phyloP scores from a whole-genome alignment of 139 green algal genomes.

The Chlorella sp. region DNA sequence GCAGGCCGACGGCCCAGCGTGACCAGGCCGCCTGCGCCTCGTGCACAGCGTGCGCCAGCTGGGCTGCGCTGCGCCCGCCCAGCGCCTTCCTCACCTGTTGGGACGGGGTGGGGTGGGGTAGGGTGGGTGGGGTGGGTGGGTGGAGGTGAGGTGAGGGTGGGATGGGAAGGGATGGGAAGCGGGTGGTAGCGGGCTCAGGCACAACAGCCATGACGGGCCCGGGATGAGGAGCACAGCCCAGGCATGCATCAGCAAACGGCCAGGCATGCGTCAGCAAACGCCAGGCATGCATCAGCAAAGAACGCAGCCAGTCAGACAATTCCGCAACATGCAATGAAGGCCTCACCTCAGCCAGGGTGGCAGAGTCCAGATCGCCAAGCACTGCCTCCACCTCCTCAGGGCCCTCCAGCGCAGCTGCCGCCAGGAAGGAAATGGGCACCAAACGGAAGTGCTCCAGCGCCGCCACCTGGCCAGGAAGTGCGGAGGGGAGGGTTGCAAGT shows the following conservation, averaged over 20 bases:
- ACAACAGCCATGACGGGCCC: not conserved
- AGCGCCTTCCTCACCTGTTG: not conserved
- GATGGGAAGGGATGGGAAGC: no score
- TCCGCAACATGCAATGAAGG: not conserved
- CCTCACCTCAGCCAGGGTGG: not conserved
- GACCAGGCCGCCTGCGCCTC: conserved; percentile 5
- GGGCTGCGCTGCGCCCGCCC: not conserved
- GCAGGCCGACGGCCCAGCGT: conserved; percentile 37
- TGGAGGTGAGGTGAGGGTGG: not conserved
- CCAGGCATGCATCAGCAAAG: not conserved
- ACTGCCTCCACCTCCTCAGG: conserved; percentile 16
- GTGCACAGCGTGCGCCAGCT: not conserved
- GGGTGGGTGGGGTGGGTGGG: not conserved
- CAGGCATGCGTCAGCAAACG: not conserved
- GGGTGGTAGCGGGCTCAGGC: not conserved
- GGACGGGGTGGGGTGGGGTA: not conserved
- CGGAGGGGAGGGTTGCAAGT: not conserved
- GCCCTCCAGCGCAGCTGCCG: conserved; percentile 15
- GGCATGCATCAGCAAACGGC: not conserved
- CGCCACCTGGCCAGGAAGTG: conserved; percentile 39
- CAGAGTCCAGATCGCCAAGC: not conserved
- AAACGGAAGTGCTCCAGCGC: conserved; percentile 49
- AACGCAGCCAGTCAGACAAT: not conserved
- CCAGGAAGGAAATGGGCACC: conserved; percentile 26
- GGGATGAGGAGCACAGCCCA: no score